Base-by-base conservation (phyloP, 148 eudicot genomes). In the Vaccinium darrowii region DNA sequence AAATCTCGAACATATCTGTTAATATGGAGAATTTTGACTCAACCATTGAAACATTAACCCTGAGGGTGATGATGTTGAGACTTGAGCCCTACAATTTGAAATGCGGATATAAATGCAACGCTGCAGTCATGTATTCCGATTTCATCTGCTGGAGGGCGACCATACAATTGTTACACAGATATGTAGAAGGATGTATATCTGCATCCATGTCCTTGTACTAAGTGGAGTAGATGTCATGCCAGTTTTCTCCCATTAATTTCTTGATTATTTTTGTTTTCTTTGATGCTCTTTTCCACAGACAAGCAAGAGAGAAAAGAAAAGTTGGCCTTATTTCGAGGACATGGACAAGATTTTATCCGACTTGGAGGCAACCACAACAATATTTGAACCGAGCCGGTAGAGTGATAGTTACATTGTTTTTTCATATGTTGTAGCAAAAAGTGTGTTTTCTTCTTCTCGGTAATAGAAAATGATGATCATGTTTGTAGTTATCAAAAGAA, bases 251-350 rank as follows among this genome's bases (percentile, higher is more conserved):
- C 16, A 8, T 10, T 47, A 39, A 39, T 49, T 43, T 76, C 51
- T 76, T 21, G 54, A 47, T 21, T 49, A 9, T 3, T 47, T 10
- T 57, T 36, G 71, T 73, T 36, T 25, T 33, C 69, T n/a, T 27
- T n/a, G 51, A 51, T 69, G 69, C 13, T 27, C n/a, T 19, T 43
- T 85, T 67, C 72, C 82, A 84, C 98, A 94, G 97, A 95, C 94
- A 89, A 88, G 91, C 89, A 93, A 90, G 91, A 80, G 79, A 54
- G 95, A 91, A 83, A 88, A 82, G 85, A 87, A 88, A 82, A 92
- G 83, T 76, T 96, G 98, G 98, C 93, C 92, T 63, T 90, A 94
- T 87, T 94, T 83, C 72, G 89, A 89, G 21, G 92, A 91, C 74
- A 88, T 96, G 92, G 85, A 92, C 78, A 85, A 85, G 76, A 90